Base-by-base conservation (phyloP, 495 filamentous ascomycete genomes). In the Pyrenula aspistea region DNA sequence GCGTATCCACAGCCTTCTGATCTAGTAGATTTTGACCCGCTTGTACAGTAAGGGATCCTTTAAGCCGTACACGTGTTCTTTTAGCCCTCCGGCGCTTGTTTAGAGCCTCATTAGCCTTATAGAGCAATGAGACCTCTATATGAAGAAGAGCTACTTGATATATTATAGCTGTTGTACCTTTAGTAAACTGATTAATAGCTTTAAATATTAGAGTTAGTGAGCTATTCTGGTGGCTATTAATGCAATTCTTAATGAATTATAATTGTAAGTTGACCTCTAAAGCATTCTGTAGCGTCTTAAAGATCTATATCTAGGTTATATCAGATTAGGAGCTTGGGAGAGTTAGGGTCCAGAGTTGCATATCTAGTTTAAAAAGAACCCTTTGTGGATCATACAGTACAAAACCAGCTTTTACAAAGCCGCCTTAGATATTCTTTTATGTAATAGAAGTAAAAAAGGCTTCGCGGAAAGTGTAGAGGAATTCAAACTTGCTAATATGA, bases 401-500 rank as follows among this genome's bases (percentile, higher is more conserved):
- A 25, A 62, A 42, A 11, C 59, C 59, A 52, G 59, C 52, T 22
- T 24, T 55, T 55, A 22, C 12, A 55, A 63, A 63, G 12, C 61
- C 55, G 22, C 36, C 55, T 51, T 52, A 12, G 24, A 57, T 61
- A 55, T 61, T 61, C 25, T 24, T 12, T 55, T 21, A 25, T 1
- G 60, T 59, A 8, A 61, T 52, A 42, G 51, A 42, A 3, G 23
- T 36, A 59, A 49, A 24, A 24, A 55, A 56, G 31, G 56, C 24
- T 22, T 59, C n/a, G 19, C 53, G 15, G 52, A 53, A 60, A 22
- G 31, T 24, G 50, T 12, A 25, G 20, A 60, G 22, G 53, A 60
- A 64, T 21, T 64, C 57, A 21, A 20, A 12, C 31, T 63, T 64
- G 49, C n/a, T 53, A 25, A 64, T 61, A 52, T 58, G 47, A 23